These are phyloP conservation scores for Globisporangium camurandrum DNA, from an alignment of 352 stramenopile species.

Conservation along the genomic window DNA sequence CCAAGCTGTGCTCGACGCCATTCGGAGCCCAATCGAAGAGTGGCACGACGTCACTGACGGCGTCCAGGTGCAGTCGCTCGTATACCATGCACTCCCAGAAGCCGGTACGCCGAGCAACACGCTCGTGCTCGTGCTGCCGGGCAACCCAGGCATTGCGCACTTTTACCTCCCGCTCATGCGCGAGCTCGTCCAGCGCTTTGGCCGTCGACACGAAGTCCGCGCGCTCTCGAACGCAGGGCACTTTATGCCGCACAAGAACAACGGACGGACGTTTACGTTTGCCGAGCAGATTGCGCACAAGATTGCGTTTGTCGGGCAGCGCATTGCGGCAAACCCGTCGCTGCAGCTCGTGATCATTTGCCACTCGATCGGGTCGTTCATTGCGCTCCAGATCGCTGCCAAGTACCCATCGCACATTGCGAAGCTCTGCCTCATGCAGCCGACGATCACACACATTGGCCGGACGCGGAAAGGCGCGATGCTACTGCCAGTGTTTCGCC, in stretches of 20 bases:
- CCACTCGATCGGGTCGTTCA: conserved; percentile 59
- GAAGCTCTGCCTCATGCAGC: conserved; percentile 66
- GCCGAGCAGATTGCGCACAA: conserved; percentile 56
- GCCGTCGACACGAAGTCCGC: conserved; percentile 39
- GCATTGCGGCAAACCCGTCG: conserved; percentile 34
- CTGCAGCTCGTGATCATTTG: conserved; percentile 47
- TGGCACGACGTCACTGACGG: conserved; percentile 44
- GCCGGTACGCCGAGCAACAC: conserved; percentile 18
- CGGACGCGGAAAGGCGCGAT: conserved; percentile 30
- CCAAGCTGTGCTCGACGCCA: conserved; percentile 8
- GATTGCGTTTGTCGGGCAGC: conserved; percentile 29
- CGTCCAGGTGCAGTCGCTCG: conserved; percentile 34
- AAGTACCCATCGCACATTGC: conserved; percentile 43
- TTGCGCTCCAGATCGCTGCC: conserved; percentile 43
- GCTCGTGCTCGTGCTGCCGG: conserved; percentile 55
- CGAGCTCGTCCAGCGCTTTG: conserved; percentile 26
- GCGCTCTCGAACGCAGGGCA: conserved; percentile 53
- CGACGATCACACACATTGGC: conserved; percentile 58
- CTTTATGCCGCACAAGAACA: conserved; percentile 63
- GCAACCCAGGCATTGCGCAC: conserved; percentile 56
- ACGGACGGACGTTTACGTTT: conserved; percentile 36
- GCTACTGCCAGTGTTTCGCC: conserved; percentile 43
- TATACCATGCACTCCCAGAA: conserved; percentile 24
- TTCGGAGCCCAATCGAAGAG: conserved; percentile 26
- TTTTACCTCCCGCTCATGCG: conserved; percentile 68